Evolutionary conservation across 192 early-diverging fungal species (phyloP).

Genomic region (Coemansia sp.): DNA sequence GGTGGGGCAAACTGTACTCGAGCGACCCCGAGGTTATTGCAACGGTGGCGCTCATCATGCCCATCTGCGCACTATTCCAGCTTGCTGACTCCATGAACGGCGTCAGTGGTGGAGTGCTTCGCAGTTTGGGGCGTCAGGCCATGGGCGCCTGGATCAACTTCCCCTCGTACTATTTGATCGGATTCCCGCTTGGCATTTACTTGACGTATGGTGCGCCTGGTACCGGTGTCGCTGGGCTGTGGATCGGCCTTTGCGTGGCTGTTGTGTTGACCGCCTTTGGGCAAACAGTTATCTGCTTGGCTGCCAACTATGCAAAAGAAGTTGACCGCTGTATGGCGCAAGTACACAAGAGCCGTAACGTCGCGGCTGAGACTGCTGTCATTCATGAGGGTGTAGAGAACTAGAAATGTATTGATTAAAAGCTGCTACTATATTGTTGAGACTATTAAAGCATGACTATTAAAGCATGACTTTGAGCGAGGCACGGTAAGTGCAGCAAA

Average conservation of each 20-base stretch:
- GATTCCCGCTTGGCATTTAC: conserved; percentile 58
- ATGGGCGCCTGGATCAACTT: conserved; percentile 58
- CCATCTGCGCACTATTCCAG: conserved; percentile 75
- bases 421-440: background rate
- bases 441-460: background rate
- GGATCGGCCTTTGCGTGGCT: conserved; percentile 48
- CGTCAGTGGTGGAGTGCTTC: conserved; percentile 61
- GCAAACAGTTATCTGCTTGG: conserved; percentile 31
- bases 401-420: background rate
- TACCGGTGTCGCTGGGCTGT: conserved; percentile 46
- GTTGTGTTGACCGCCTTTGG: conserved; percentile 29
- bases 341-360: conserved; percentile 6
- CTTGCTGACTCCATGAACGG: conserved; percentile 60
- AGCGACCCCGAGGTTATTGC: conserved; percentile 66
- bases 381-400: background rate
- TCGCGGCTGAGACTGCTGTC: background rate
- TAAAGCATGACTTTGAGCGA: too few species aligned
- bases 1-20: conserved; percentile 65
- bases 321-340: conserved; percentile 36
- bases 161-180: conserved; percentile 57
- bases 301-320: conserved; percentile 32
- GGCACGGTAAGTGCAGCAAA: too few species aligned
- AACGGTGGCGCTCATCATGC: conserved; percentile 75
- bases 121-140: conserved; percentile 56
- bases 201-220: conserved; percentile 50